Evolutionary conservation across 768 basidiomycete genomes (phyloP), one percentile per base, ranked within the genome.

Genomic region (Boletus pseudopeckii): DNA sequence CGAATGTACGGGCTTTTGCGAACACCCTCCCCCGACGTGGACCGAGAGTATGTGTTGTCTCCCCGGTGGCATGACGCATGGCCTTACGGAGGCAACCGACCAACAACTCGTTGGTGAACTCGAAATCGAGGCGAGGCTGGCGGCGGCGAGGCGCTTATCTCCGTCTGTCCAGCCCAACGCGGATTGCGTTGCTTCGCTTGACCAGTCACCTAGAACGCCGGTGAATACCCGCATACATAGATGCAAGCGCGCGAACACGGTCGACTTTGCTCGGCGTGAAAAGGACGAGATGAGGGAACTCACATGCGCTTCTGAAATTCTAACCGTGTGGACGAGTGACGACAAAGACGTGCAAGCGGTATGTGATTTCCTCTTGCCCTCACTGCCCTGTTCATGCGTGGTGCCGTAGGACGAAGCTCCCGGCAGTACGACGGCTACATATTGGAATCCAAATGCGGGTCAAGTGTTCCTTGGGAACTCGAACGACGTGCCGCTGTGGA

Each of bases 261-360:
- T 92, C 65, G 82, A 91, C 66, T 92, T 94, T 69, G 84, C 89
- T 14, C 80, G 84, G 63, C 78, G 90, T 33, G 92, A 96, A 73
- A 83, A 83, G 70, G 89, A 91, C 56, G 93, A 95, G 74, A 95
- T 94, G 90, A 76, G 88, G 13, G 88, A 90, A 64, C 74, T 95
- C 50, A 96, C 93, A 0, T 79, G 83, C 54, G 89, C 91, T 7
- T 85, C 82, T 20, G 89, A 91, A 72, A 92, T 95, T 49, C 74
- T 87, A 58, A 77, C 77, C 38, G 60, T 82, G 0, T 72, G 72
- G 59, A 45, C 44, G 2, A 54, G n/a, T 32, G 55, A 59, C 7
- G 57, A 57, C 34, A 52, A 7, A 33, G 55, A 55, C 26, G 5
- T 33, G 37, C 63, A 57, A 47, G 42, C 30, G 32, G 61, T 63